Evolutionary conservation across 2,329 filamentous ascomycete species (phyloP), one percentile per base, ranked within the genome.

Genomic region (Pezicula rhizophila): DNA sequence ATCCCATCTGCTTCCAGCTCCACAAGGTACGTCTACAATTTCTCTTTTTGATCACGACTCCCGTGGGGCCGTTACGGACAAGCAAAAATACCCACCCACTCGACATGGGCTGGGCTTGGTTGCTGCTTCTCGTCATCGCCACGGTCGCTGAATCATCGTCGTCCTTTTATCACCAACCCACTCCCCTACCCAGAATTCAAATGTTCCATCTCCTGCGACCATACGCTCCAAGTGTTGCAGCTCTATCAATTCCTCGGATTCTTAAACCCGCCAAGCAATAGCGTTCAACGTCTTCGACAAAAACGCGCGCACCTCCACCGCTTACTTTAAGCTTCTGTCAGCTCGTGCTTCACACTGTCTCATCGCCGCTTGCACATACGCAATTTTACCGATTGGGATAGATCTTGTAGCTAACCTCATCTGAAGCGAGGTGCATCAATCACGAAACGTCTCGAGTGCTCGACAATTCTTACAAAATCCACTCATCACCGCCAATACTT

Each of bases 251-350:
- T 39, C n/a, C 18, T 39, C 18, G 37, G 18, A 44, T 15, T 11
- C 17, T 34, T 17, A n/a, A 23, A 35, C 15, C 43, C 43, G 33
- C 28, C 28, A 23, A 45, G 20, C 4, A 14, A 11, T 11, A 26
- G 18, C 28, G 5, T 10, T 31, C 5, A 31, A 12, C 28, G 5
- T 12, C 11, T 10, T 31, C 28, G 28, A 31, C 11, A 10, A 11
- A 2, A 10, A 31, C n/a, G 26, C 31, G 17, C 41, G 20, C 43
- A 42, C 15, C 7, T 37, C 39, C 25, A 26, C 10, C 43, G 39
- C 33, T 48, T 28, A 44, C 42, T 58, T 59, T 54, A 60, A 60
- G 57, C 58, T 60, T 60, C 56, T 56, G 56, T 58, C 58, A 56
- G 52, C 52, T 56, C 51, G 43, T 60, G 54, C 57, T 56, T 58